A percentile compares a stretch with the other conserved stretches of the same genome.
Conservation (phyloP, 176 grass and related monocot genomes). For the Neostapfia colusana region DNA sequence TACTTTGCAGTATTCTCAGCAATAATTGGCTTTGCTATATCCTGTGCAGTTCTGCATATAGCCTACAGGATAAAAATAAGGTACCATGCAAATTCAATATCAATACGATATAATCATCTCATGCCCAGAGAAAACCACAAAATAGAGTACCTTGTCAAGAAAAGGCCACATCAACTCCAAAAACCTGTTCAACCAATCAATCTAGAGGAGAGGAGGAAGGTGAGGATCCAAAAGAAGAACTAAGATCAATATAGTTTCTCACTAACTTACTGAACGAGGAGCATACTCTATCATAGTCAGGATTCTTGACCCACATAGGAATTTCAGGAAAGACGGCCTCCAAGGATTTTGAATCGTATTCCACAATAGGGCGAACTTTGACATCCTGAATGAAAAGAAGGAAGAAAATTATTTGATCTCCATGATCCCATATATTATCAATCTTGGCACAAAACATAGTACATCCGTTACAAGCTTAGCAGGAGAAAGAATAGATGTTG, state of each 20-base stretch:
- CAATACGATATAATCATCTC: conserved; percentile 29
- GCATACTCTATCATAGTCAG: conserved; percentile 91
- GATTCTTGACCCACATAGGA: conserved; percentile 94
- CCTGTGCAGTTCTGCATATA: conserved; percentile 81
- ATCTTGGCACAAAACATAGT: not conserved
- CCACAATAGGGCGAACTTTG: conserved; percentile 60
- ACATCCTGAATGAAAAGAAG: conserved; percentile 51
- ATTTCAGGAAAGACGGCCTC: conserved; percentile 92
- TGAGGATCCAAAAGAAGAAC: conserved; percentile 3
- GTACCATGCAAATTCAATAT: conserved; percentile 30
- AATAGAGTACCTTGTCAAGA: conserved; percentile 72
- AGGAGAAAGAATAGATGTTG: not conserved
- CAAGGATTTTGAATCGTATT: conserved; percentile 77
- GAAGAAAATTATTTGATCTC: not conserved
- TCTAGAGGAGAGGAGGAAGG: conserved; percentile 43
- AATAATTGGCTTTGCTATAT: conserved; percentile 89
- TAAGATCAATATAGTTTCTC: not conserved
- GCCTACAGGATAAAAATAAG: conserved; percentile 52
- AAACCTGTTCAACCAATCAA: conserved; percentile 98
- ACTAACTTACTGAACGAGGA: not conserved
- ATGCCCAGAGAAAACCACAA: conserved; percentile 16
- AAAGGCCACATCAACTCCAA: conserved; percentile 92
- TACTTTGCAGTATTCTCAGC: conserved; percentile 73
- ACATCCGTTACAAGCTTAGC: not conserved
- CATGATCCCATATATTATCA: conserved; percentile 3